Base-by-base conservation (phyloP, 1,139 yeast genomes). In the Sugiyamaella grinbergsii region DNA sequence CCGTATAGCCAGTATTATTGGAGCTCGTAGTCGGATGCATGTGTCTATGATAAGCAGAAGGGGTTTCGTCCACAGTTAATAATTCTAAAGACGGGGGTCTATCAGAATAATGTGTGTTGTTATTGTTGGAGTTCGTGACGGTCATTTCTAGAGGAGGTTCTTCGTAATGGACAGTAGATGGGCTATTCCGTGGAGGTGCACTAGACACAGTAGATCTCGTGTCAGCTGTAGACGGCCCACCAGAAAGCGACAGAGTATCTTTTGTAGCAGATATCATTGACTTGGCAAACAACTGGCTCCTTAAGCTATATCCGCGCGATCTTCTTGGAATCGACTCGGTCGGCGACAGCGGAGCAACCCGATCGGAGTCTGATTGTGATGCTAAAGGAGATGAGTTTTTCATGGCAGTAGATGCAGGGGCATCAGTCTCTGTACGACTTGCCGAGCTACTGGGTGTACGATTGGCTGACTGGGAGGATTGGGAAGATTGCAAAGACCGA, bases 271-370 rank as follows among this genome's bases (percentile, higher is more conserved):
- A 29, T 6, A 41, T 41, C 24, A 68, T 64, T 54, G 68, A 68
- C 58, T 79, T 82, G 65, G 79, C 82, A 69, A 86, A 80, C 56
- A 86, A 73, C 68, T 85, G 94, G 0, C 90, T 78, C 58, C 95
- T 75, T 50, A 87, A 70, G 2, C 93, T 84, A 54, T 83, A 80
- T 0, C 94, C 91, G 63, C 95, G 47, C 11, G 47, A 28, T 40
- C 52, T 39, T 33, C 49, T 28, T 20, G 52, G 49, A 15, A 41
- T 26, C 2, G 29, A 19, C 31, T 44, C 46, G 19, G 7, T 20
- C 19, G 29, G 16, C 6, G 46, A 20, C 19, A 31, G 4, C 5
- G 37, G 31, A 3, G 36, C n/a, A 7, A 15, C n/a, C 10, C 10
- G 42, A 22, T 23, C 8, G 26, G 5, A 8, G 7, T 23, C 7